Conservation (phyloP, 2,329 filamentous ascomycete genomes). For the Monosporascus sp. region DNA sequence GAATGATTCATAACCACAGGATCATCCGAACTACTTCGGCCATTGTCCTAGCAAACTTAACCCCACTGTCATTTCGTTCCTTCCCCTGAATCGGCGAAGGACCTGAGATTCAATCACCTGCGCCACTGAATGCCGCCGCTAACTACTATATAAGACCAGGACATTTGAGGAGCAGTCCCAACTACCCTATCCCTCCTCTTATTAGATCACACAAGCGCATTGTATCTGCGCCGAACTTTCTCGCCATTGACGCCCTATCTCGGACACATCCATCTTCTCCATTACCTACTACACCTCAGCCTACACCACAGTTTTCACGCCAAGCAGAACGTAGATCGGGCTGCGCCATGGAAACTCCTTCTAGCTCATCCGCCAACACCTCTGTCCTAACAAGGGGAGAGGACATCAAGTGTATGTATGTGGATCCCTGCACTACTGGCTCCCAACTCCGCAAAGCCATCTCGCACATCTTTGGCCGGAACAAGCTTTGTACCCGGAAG, state of each 20-base stretch:
- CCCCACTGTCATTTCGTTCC: no score
- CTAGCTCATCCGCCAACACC: slow-evolving; percentile 10
- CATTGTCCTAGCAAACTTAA: no score
- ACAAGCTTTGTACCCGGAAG: slow-evolving; percentile 68
- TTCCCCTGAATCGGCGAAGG: no score
- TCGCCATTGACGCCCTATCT: slow-evolving; percentile 20
- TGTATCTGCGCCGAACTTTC: slow-evolving; percentile 44
- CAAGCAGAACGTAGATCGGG: slow-evolving; percentile 13
- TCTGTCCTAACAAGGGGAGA: slow-evolving; percentile 11
- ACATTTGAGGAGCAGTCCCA: slow-evolving; percentile 3
- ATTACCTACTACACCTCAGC: slow-evolving; percentile 21
- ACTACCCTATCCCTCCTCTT: slow-evolving; percentile 11
- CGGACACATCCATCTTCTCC: slow-evolving; percentile 15
- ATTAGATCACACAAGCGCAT: slow-evolving; percentile 41
- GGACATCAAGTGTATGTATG: slow-evolving; percentile 47
- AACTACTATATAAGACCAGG: slow-evolving; percentile 11
- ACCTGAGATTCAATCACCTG: not conserved
- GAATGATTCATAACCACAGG: no score
- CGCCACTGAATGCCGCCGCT: not conserved
- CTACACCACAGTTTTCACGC: slow-evolving; percentile 20
- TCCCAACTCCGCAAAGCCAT: slow-evolving; percentile 68
- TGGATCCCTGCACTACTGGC: slow-evolving; percentile 52
- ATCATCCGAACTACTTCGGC: not conserved
- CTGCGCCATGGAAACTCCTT: slow-evolving; percentile 15
- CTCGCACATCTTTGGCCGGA: slow-evolving; percentile 77